phyloP scores from a whole-genome alignment of 2,329 filamentous ascomycete genomes.

The Chrysoporthe deuterocubensis region DNA sequence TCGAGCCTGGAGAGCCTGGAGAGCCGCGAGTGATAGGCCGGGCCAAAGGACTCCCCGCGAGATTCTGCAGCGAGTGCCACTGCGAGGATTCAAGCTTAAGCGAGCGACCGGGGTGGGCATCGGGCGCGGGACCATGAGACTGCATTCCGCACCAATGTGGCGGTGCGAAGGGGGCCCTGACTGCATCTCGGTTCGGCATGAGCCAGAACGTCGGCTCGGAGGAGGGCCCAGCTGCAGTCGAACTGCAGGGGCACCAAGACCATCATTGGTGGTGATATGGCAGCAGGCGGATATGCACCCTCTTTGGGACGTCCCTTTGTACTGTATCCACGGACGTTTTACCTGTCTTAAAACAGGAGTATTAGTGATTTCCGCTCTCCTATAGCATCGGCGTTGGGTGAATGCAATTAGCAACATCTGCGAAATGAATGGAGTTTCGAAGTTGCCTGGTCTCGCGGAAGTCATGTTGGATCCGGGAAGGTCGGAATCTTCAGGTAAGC shows the following conservation, averaged over 20 bases:
- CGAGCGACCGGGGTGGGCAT: neutral
- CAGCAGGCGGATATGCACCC: neutral
- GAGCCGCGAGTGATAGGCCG: no score
- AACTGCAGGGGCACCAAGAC: neutral
- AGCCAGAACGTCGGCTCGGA: neutral
- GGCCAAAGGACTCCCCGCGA: neutral
- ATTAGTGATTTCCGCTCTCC: neutral
- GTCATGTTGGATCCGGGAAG: neutral
- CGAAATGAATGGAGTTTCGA: neutral
- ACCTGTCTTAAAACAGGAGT: neutral
- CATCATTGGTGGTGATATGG: neutral
- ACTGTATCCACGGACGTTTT: neutral
- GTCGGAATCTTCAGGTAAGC: neutral
- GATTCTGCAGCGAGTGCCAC: neutral
- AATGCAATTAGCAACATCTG: neutral
- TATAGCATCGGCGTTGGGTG: constrained; percentile 5
- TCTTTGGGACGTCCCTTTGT: neutral
- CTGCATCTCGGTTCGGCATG: neutral
- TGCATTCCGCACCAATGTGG: neutral
- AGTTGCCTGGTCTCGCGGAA: neutral
- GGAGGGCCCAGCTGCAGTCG: neutral
- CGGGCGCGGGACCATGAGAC: neutral
- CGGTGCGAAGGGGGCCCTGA: neutral
- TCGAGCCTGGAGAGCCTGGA: no score
- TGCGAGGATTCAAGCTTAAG: neutral